phyloP scores from a whole-genome alignment of 257 asterid genomes.

The Capsicum baccatum region DNA sequence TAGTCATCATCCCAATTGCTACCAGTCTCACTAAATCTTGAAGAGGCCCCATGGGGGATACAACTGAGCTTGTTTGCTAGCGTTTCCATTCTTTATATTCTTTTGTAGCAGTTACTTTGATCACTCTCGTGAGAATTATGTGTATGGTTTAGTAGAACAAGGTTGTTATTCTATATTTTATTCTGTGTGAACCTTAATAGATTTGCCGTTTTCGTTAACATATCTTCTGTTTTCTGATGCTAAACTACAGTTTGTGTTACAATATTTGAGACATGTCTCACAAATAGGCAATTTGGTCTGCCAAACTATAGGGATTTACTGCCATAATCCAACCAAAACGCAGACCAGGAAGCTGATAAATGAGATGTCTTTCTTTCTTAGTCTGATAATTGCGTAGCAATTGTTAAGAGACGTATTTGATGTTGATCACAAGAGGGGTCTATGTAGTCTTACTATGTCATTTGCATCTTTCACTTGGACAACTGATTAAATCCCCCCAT shows the following conservation, averaged over 20 bases:
- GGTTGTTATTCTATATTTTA: neutral
- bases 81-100: slow-evolving; percentile 29
- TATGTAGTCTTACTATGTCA: too few relatives aligned
- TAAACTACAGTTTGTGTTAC: neutral
- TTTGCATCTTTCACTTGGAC: too few relatives aligned
- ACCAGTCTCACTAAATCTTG: slow-evolving; percentile 72
- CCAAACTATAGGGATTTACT: neutral
- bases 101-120: neutral
- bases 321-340: neutral
- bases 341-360: neutral
- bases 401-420: too few relatives aligned
- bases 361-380: too few relatives aligned
- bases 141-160: neutral
- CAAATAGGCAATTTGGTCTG: neutral
- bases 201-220: neutral
- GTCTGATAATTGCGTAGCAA: too few relatives aligned
- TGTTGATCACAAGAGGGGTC: too few relatives aligned
- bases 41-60: neutral
- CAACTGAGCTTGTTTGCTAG: too few relatives aligned
- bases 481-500: too few relatives aligned
- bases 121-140: neutral
- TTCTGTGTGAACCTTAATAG: neutral
- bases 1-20: slow-evolving; percentile 69
- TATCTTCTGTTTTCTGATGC: neutral
- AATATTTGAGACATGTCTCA: neutral